Evolutionary conservation across 1,139 yeast genomes (phyloP), one percentile per base, ranked within the genome.

Genomic region (Protomyces pachydermus): DNA sequence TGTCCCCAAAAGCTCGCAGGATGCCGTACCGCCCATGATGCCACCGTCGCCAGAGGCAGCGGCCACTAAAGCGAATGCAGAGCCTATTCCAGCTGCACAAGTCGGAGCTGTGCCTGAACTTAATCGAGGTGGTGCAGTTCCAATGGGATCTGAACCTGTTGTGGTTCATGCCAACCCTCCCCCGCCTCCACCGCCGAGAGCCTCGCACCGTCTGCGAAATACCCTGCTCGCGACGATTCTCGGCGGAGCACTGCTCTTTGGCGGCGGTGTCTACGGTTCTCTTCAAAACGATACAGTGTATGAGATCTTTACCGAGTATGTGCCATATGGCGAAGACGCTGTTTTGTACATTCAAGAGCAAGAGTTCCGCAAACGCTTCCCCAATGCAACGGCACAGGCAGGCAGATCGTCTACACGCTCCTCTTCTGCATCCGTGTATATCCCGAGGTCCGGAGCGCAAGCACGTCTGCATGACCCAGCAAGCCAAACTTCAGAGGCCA

Each of bases 271-370:
- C 23, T 77, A 73, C 70, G 73, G 72, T 67, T 69, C 80, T 16
- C 69, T 76, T 46, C 68, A 72, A 52, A 71, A 76, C 67, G 80
- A 78, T 68, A 70, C 71, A 28, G 74, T 77, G 70, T 77, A 76
- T 69, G 79, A 77, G 61, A 68, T 78, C 46, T 85, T 84, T 73
- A 77, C 83, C 32, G 85, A 84, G 67, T 81, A 81, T 66, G 81
- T 85, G 51, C 91, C 91, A 25, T 78, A 80, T 60, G 86, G 84
- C 45, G 86, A 84, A 69, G 74, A 75, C 35, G 74, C 82, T 32
- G 79, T 85, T 32, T 81, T 81, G 61, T 71, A 74, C 23, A 75
- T 82, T 60, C 88, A 85, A 68, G 77, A 78, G 71, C 75, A 76
- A 65, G 74, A 73, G 69, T 73, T 75, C 66, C 74, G 76, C 65